These are phyloP conservation scores for Leccinum variabile DNA, from an alignment of 1,284 basidiomycete species.

Conservation along the genomic window DNA sequence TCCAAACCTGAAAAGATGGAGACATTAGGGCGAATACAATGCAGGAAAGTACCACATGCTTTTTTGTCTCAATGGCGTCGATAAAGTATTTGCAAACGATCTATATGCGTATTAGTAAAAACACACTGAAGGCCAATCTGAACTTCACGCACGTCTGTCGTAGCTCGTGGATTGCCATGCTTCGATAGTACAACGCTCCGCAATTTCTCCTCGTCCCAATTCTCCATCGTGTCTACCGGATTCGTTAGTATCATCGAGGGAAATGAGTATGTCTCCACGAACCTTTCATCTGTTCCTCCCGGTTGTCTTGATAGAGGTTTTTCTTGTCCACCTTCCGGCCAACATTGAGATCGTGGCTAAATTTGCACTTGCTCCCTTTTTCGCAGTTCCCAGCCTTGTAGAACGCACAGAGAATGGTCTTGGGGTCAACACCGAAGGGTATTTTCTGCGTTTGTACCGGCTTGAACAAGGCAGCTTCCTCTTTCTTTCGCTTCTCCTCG, in stretches of 20 bases:
- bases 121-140: background rate
- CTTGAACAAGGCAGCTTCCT: conserved; percentile 80
- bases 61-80: conserved; percentile 92
- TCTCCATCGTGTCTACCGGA: conserved; percentile 91
- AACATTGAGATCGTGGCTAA: conserved; percentile 89
- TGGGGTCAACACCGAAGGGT: conserved; percentile 94
- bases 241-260: conserved; percentile 4
- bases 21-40: background rate
- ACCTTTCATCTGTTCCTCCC: conserved; percentile 82
- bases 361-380: conserved; percentile 93
- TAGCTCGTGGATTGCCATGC: conserved; percentile 87
- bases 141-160: conserved; percentile 73
- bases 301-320: conserved; percentile 89
- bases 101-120: conserved; percentile 40
- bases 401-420: conserved; percentile 86
- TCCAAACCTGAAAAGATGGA: conserved; percentile 58
- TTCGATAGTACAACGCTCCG: conserved; percentile 86
- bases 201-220: conserved; percentile 96
- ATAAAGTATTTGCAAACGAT: conserved; percentile 99
- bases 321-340: conserved; percentile 94
- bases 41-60: conserved; percentile 50
- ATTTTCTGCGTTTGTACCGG: conserved; percentile 85
- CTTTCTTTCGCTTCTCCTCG: conserved; percentile 83
- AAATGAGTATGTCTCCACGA: conserved; percentile 27
- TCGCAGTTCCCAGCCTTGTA: conserved; percentile 89